Evolutionary conservation across 768 basidiomycete genomes (phyloP).

Genomic region (Sarcodon sp.): DNA sequence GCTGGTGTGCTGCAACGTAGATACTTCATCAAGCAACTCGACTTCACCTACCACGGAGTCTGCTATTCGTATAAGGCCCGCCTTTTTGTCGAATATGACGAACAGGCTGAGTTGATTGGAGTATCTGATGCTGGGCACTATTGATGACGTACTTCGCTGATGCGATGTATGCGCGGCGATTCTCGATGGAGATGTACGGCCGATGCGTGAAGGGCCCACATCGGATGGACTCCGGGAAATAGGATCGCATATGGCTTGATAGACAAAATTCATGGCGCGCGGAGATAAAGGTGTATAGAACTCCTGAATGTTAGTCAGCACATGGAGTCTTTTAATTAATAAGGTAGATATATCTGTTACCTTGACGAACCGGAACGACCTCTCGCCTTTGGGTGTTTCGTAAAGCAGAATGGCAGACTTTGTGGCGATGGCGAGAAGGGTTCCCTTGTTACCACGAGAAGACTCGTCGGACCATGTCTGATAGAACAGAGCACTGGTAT

Average conservation of each 20-base stretch:
- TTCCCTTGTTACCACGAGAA: constrained; percentile 28
- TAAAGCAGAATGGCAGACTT: constrained; percentile 65
- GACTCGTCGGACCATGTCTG: constrained; percentile 55
- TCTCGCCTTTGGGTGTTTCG: constrained; percentile 72
- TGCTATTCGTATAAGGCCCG: constrained; percentile 66
- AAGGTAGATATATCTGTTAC: constrained; percentile 19
- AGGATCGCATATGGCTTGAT: constrained; percentile 47
- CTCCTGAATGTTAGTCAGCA: constrained; percentile 39
- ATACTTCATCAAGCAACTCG: constrained; percentile 36
- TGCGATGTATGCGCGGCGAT: constrained; percentile 4
- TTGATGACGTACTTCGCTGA: constrained; percentile 9
- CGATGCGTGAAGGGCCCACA: constrained; percentile 14
- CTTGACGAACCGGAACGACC: constrained; percentile 76
- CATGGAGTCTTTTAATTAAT: not conserved
- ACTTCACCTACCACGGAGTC: constrained; percentile 77
- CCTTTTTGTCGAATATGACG: constrained; percentile 80
- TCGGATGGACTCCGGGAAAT: constrained; percentile 30
- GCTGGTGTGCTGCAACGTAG: constrained; percentile 11
- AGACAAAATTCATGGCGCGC: constrained; percentile 54
- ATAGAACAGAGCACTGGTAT: constrained; percentile 47
- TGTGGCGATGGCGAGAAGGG: constrained; percentile 63
- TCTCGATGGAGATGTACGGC: constrained; percentile 10
- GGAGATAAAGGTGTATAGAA: constrained; percentile 71
- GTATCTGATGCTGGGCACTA: constrained; percentile 23
- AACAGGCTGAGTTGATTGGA: constrained; percentile 71